Evolutionary conservation across 805 yeast species (phyloP).

Genomic region (Schizosaccharomyces japonicus): DNA sequence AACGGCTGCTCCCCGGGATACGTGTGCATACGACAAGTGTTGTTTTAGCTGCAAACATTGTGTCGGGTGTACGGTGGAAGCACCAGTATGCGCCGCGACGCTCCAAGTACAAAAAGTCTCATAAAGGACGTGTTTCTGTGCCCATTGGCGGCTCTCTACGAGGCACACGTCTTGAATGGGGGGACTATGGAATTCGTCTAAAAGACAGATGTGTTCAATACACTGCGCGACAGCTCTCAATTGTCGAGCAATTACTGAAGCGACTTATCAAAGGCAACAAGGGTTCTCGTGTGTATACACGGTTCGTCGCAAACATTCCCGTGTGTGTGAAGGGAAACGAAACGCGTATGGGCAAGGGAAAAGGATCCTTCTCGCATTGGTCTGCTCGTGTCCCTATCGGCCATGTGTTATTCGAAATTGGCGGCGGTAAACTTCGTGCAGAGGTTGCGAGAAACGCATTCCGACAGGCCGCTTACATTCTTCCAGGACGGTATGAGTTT

Average conservation of each 20-base stretch:
- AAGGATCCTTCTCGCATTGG: slow-evolving; percentile 95
- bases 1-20: too few relatives aligned
- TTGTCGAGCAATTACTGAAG: slow-evolving; percentile 70
- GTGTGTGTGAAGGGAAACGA: slow-evolving; percentile 94
- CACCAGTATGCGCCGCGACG: slow-evolving; percentile 4
- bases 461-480: slow-evolving; percentile 70
- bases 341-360: slow-evolving; percentile 99
- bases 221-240: slow-evolving; percentile 68
- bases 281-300: slow-evolving; percentile 51
- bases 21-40: too few relatives aligned
- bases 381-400: slow-evolving; percentile 92
- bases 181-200: slow-evolving; percentile 65
- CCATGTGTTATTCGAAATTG: slow-evolving; percentile 66
- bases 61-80: not conserved
- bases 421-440: slow-evolving; percentile 55
- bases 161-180: slow-evolving; percentile 63
- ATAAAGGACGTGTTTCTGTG: slow-evolving; percentile 84
- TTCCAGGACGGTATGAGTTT: slow-evolving; percentile 82
- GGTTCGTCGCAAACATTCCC: slow-evolving; percentile 65
- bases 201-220: slow-evolving; percentile 71
- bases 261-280: slow-evolving; percentile 49
- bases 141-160: slow-evolving; percentile 70
- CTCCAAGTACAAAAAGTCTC: slow-evolving; percentile 29
- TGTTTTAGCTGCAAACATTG: too few relatives aligned
- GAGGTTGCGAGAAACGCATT: slow-evolving; percentile 70